Percentiles rank a stretch among this genome's conserved stretches.
Evolutionary conservation across 495 filamentous ascomycete species (phyloP).

Genomic region (Penicillium steckii): DNA sequence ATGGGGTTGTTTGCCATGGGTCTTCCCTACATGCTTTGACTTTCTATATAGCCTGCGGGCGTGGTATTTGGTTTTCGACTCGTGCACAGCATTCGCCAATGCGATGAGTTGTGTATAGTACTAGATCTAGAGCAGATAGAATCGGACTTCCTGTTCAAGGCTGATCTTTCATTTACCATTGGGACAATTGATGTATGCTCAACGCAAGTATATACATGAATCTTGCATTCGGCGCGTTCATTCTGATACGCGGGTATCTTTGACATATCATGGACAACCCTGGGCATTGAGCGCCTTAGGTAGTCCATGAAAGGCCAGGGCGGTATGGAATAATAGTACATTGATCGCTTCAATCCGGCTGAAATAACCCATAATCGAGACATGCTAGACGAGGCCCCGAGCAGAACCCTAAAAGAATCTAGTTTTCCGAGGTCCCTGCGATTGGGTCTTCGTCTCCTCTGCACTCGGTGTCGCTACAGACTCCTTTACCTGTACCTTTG

Average conservation of each 20-base stretch:
- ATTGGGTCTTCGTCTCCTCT: slow-evolving; percentile 12
- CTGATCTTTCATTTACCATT: too few relatives aligned
- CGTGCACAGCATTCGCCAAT: too few relatives aligned
- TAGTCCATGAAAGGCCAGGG: too few relatives aligned
- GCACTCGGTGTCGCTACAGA: slow-evolving; percentile 9
- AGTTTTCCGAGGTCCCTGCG: slow-evolving; percentile 27
- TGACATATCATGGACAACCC: too few relatives aligned
- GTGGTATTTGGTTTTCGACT: background rate
- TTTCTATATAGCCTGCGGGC: too few relatives aligned
- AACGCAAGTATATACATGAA: background rate
- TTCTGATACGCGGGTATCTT: too few relatives aligned
- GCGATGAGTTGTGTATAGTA: slow-evolving; percentile 15
- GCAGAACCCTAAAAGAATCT: slow-evolving; percentile 33
- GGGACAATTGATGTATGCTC: too few relatives aligned
- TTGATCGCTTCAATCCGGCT: background rate
- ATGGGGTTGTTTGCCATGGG: background rate
- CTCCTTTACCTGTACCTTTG: slow-evolving; percentile 12
- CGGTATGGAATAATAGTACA: background rate
- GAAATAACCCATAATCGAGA: too few relatives aligned
- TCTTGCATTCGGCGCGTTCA: background rate
- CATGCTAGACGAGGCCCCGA: background rate
- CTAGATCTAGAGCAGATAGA: slow-evolving; percentile 22
- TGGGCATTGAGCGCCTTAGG: too few relatives aligned
- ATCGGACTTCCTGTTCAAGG: slow-evolving; percentile 7
- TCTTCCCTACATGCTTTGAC: background rate